Percentiles rank a stretch among this genome's conserved stretches.
Evolutionary conservation across 2,329 filamentous ascomycete genomes (phyloP).

Genomic region (Fusarium xylarioides): DNA sequence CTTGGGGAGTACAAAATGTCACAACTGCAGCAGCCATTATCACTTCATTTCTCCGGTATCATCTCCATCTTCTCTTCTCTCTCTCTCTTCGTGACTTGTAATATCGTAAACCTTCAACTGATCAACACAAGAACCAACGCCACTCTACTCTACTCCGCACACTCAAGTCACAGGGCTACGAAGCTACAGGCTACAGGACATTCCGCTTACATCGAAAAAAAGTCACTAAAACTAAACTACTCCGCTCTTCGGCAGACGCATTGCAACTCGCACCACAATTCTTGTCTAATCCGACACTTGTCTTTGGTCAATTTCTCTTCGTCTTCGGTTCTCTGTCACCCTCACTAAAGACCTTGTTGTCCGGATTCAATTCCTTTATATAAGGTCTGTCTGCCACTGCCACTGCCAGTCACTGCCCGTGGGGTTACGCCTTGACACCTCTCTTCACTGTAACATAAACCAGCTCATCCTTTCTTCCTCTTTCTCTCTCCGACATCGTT

Average conservation of each 20-base stretch:
- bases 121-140: conserved; percentile 1
- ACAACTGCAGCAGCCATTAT: not conserved
- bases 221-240: conserved; percentile 10
- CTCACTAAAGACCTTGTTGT: conserved; percentile 13
- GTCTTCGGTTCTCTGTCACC: conserved; percentile 18
- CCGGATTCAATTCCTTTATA: conserved; percentile 6
- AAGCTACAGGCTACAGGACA: not conserved
- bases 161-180: not conserved
- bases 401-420: not conserved
- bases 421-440: conserved; percentile 14
- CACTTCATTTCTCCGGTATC: not conserved
- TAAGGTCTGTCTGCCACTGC: not conserved
- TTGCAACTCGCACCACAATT: conserved; percentile 27
- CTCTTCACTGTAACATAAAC: not conserved
- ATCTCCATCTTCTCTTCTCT: not conserved
- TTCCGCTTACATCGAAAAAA: conserved; percentile 12
- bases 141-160: conserved; percentile 6
- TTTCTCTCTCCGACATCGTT: not conserved
- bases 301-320: conserved; percentile 15
- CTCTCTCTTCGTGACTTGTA: not conserved
- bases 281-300: conserved; percentile 18
- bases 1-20: not conserved
- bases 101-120: not conserved
- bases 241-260: conserved; percentile 32
- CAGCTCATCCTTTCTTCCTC: not conserved